These are phyloP conservation scores for Russula ochroleuca DNA, from an alignment of 768 basidiomycete species.

Conservation along the genomic window DNA sequence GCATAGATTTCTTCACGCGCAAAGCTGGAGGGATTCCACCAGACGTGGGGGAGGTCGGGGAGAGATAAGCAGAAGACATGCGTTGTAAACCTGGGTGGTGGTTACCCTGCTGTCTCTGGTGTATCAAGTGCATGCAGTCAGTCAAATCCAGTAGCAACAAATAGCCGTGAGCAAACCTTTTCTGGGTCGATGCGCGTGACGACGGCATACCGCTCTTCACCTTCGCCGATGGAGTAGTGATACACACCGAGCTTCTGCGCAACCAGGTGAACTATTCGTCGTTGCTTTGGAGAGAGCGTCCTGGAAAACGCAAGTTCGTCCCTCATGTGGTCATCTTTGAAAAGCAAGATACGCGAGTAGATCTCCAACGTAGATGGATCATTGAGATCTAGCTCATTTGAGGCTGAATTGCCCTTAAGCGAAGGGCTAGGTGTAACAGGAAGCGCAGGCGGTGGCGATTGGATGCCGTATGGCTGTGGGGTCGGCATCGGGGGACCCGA, in stretches of 20 bases:
- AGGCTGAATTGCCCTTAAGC: conserved; percentile 51
- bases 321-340: conserved; percentile 97
- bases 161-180: conserved; percentile 48
- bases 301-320: conserved; percentile 97
- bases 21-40: conserved; percentile 48
- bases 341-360: conserved; percentile 91
- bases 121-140: not conserved
- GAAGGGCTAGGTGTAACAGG: conserved; percentile 54
- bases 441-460: conserved; percentile 51
- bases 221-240: conserved; percentile 90
- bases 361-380: conserved; percentile 95
- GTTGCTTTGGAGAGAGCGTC: conserved; percentile 75
- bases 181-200: conserved; percentile 88
- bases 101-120: conserved; percentile 40
- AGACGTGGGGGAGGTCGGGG: conserved; percentile 45
- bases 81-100: conserved; percentile 62
- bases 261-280: conserved; percentile 90
- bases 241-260: conserved; percentile 95
- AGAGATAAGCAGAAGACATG: conserved; percentile 75
- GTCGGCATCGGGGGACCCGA: conserved; percentile 39
- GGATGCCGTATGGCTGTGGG: conserved; percentile 41
- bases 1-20: conserved; percentile 97
- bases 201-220: conserved; percentile 89
- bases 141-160: not conserved
- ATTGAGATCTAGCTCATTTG: conserved; percentile 86